Evolutionary conservation across 208 protist species (phyloP).

Genomic region (Baffinella frigidus): DNA sequence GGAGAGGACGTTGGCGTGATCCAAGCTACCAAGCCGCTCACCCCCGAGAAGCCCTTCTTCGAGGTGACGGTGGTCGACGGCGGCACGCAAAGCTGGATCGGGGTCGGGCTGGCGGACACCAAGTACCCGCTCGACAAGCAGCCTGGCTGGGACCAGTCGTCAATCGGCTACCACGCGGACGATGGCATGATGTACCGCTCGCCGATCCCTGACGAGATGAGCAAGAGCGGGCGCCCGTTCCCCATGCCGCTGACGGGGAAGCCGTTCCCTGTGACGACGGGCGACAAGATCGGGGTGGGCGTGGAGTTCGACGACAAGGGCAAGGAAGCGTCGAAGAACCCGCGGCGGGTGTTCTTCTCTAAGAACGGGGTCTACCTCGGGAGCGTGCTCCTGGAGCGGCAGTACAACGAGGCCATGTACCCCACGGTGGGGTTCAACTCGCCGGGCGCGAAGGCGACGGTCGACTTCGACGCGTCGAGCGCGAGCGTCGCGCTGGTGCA

Average conservation of each 20-base stretch:
- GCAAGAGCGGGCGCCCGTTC: constrained; percentile 33
- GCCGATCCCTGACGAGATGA: constrained; percentile 42
- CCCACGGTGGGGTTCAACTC: constrained; percentile 53
- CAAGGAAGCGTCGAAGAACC: neutral
- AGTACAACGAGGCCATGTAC: neutral
- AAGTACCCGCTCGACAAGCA: constrained; percentile 20
- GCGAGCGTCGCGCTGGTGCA: constrained; percentile 3
- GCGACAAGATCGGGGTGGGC: constrained; percentile 20
- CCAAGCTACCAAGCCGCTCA: neutral
- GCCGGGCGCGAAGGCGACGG: constrained; percentile 11
- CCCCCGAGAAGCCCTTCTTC: neutral
- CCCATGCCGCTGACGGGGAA: neutral
- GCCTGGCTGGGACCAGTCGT: constrained; percentile 20
- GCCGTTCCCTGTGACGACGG: neutral
- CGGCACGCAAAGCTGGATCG: constrained; percentile 15
- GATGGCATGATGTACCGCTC: constrained; percentile 23
- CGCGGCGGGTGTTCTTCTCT: constrained; percentile 21
- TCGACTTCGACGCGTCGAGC: neutral
- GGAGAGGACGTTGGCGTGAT: neutral
- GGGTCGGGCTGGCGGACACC: neutral
- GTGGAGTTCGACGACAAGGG: constrained; percentile 10
- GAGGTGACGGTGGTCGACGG: constrained; percentile 1
- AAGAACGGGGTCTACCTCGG: constrained; percentile 36
- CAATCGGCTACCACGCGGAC: constrained; percentile 35
- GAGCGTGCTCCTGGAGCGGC: neutral